phyloP scores from a whole-genome alignment of 2,329 filamentous ascomycete genomes.

The Thelonectria olida region DNA sequence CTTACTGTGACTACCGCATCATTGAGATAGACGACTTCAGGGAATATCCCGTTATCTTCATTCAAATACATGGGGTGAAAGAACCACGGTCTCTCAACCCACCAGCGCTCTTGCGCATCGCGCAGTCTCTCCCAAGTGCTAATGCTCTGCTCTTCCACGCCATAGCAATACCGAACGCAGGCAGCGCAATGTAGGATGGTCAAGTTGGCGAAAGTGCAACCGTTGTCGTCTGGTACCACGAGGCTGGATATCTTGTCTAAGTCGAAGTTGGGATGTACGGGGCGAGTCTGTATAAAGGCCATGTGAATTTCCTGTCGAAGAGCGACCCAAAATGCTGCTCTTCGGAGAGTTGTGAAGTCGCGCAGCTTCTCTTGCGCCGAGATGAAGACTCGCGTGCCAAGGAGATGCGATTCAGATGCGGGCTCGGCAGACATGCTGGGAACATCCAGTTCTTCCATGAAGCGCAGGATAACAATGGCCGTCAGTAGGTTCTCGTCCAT shows the following conservation, averaged over 20 bases:
- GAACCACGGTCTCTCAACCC: slow-evolving; percentile 41
- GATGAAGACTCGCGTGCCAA: slow-evolving; percentile 41
- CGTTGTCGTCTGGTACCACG: slow-evolving; percentile 34
- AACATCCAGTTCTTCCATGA: slow-evolving; percentile 41
- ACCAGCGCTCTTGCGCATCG: slow-evolving; percentile 40
- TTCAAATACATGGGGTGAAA: slow-evolving; percentile 40
- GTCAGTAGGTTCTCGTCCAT: slow-evolving; percentile 43
- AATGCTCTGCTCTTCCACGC: slow-evolving; percentile 37
- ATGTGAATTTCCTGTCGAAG: slow-evolving; percentile 43
- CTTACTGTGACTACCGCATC: slow-evolving; percentile 42
- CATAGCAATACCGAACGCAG: slow-evolving; percentile 42
- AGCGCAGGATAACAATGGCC: slow-evolving; percentile 43
- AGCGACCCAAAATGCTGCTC: slow-evolving; percentile 42
- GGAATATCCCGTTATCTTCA: slow-evolving; percentile 25
- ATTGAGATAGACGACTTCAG: slow-evolving; percentile 38
- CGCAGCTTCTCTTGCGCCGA: slow-evolving; percentile 40
- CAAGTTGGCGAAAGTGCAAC: slow-evolving; percentile 39
- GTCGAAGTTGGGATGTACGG: slow-evolving; percentile 40
- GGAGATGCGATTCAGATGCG: slow-evolving; percentile 38
- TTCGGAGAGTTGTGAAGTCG: slow-evolving; percentile 40
- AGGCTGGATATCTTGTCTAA: slow-evolving; percentile 33
- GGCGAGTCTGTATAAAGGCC: slow-evolving; percentile 42
- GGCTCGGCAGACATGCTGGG: slow-evolving; percentile 26
- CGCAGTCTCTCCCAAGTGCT: slow-evolving; percentile 32
- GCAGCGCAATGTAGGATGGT: slow-evolving; percentile 41